phyloP scores from a whole-genome alignment of 2,329 filamentous ascomycete genomes.

The Parastagonospora avenae region DNA sequence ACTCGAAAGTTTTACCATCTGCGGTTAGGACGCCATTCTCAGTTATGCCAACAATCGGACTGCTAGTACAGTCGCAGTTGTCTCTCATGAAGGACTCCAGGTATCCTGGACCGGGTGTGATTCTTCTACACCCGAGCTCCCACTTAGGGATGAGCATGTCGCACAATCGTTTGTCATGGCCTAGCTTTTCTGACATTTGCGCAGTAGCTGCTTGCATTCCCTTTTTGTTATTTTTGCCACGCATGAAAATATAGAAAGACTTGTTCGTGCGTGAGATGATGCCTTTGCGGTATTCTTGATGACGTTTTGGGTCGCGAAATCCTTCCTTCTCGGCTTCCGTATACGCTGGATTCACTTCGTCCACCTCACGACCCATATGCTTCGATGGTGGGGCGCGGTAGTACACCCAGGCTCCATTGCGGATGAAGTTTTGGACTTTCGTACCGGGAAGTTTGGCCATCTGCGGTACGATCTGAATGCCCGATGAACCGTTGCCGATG shows the following conservation, averaged over 20 bases:
- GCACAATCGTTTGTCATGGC: slow-evolving; percentile 16
- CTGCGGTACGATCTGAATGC: slow-evolving; percentile 26
- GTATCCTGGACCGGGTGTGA: slow-evolving; percentile 56
- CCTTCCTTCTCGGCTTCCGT: slow-evolving; percentile 21
- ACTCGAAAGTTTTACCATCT: slow-evolving; percentile 47
- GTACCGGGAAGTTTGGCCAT: slow-evolving; percentile 24
- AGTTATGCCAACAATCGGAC: slow-evolving; percentile 50
- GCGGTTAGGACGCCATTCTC: slow-evolving; percentile 51
- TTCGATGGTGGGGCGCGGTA: slow-evolving; percentile 24
- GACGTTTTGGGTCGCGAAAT: slow-evolving; percentile 20
- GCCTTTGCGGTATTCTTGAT: slow-evolving; percentile 21
- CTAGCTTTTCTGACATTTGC: slow-evolving; percentile 23
- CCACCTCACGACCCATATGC: slow-evolving; percentile 27
- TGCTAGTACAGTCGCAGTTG: slow-evolving; percentile 56
- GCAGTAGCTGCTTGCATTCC: slow-evolving; percentile 20
- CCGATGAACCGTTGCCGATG: slow-evolving; percentile 26
- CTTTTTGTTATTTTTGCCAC: slow-evolving; percentile 23
- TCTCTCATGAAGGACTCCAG: slow-evolving; percentile 53
- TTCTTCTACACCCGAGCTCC: slow-evolving; percentile 39
- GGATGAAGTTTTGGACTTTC: slow-evolving; percentile 26
- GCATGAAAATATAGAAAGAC: slow-evolving; percentile 25
- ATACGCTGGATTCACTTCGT: slow-evolving; percentile 25
- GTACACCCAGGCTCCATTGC: slow-evolving; percentile 25
- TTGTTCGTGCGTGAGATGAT: slow-evolving; percentile 26
- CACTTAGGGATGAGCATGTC: slow-evolving; percentile 27